These are phyloP conservation scores for Chrysoporthe austroafricana DNA, from an alignment of 2,329 filamentous ascomycete species.

Conservation along the genomic window DNA sequence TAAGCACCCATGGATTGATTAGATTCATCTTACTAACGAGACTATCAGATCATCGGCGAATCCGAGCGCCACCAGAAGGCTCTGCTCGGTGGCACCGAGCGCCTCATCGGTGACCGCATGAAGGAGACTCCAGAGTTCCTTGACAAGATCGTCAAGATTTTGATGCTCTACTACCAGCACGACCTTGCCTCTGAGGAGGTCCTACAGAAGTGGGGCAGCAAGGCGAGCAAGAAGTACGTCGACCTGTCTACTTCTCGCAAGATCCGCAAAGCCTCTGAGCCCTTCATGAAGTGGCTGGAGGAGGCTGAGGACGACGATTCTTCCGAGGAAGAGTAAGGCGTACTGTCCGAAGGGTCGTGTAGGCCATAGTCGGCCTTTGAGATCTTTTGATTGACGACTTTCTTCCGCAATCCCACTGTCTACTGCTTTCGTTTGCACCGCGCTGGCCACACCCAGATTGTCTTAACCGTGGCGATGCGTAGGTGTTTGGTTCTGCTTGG, in stretches of 20 bases:
- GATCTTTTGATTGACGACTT: not conserved
- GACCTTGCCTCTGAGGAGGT: constrained; percentile 89
- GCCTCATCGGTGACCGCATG: constrained; percentile 73
- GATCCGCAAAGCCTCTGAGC: constrained; percentile 91
- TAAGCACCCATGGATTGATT: not conserved
- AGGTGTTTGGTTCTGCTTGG: not conserved
- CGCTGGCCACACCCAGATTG: constrained; percentile 24
- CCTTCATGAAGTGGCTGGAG: constrained; percentile 92
- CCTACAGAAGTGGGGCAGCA: constrained; percentile 86
- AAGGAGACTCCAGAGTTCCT: constrained; percentile 79
- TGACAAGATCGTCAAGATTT: constrained; percentile 78
- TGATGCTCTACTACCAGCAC: constrained; percentile 87
- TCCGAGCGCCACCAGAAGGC: constrained; percentile 96
- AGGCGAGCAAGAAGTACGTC: constrained; percentile 98
- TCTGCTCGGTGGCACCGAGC: constrained; percentile 91
- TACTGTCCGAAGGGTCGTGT: not conserved
- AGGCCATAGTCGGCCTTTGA: not conserved
- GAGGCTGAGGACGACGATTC: constrained; percentile 75
- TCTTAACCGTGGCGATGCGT: constrained; percentile 19
- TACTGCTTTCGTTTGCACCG: not conserved
- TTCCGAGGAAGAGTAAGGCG: constrained; percentile 48
- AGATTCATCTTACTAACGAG: constrained; percentile 36
- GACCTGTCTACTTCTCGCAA: constrained; percentile 89
- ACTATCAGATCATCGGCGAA: constrained; percentile 66
- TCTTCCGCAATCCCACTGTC: not conserved